These are phyloP conservation scores for Madurella fahalii DNA, from an alignment of 2,329 filamentous ascomycete species.

Conservation along the genomic window DNA sequence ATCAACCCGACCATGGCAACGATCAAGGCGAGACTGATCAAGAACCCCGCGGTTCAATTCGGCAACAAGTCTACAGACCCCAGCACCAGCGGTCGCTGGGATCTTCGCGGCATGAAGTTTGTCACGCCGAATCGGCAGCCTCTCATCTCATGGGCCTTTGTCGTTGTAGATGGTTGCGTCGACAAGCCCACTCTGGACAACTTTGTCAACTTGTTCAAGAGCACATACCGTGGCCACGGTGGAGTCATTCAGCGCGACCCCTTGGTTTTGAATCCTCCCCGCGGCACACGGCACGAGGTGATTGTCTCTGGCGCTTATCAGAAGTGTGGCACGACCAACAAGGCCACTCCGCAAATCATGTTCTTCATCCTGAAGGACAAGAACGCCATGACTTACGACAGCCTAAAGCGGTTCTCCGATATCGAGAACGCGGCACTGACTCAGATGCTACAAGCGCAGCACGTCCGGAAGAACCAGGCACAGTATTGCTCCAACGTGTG, in stretches of 20 bases:
- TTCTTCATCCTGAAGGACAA: slow-evolving; percentile 73
- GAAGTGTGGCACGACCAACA: slow-evolving; percentile 48
- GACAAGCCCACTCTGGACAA: slow-evolving; percentile 51
- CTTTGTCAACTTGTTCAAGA: slow-evolving; percentile 49
- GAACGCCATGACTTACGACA: slow-evolving; percentile 69
- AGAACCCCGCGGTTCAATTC: slow-evolving; percentile 65
- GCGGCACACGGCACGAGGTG: slow-evolving; percentile 37
- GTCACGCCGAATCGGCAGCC: slow-evolving; percentile 56
- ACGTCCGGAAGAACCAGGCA: slow-evolving; percentile 64
- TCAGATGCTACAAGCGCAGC: slow-evolving; percentile 70
- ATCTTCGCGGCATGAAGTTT: slow-evolving; percentile 79
- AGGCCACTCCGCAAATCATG: slow-evolving; percentile 66
- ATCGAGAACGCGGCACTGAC: slow-evolving; percentile 79
- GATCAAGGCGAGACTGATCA: slow-evolving; percentile 67
- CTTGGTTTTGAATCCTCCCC: slow-evolving; percentile 33
- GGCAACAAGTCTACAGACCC: slow-evolving; percentile 58
- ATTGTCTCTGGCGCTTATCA: slow-evolving; percentile 55
- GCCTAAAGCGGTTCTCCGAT: slow-evolving; percentile 86
- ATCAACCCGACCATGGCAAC: slow-evolving; percentile 62
- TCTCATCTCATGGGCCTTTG: slow-evolving; percentile 72
- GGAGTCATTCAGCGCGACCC: slow-evolving; percentile 39
- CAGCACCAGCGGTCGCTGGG: slow-evolving; percentile 72
- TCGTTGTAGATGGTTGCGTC: slow-evolving; percentile 57
- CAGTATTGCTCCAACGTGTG: slow-evolving; percentile 93
- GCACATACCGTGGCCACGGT: slow-evolving; percentile 47